Evolutionary conservation across 352 stramenopile species (phyloP), one percentile per base, ranked within the genome.

Genomic region (Vaucheria bursata): DNA sequence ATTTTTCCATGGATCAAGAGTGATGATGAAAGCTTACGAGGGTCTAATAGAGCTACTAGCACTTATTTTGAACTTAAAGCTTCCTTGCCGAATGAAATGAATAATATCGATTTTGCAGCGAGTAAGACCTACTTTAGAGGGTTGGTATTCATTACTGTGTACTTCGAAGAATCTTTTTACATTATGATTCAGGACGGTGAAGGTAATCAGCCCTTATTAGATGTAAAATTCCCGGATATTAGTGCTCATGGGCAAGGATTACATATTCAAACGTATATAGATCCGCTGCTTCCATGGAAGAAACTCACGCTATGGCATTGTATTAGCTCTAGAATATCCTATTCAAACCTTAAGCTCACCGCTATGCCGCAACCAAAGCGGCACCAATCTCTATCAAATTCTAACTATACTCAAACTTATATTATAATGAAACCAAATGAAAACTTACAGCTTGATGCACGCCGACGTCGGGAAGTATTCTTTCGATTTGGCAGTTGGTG

Each of bases 401-500:
- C 86, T 36, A 77, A 34, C 50, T 90, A 89, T 80, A 74, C 88
- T 32, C 86, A 90, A 82, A 90, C 80, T 39, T 90, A 90, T 71
- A 81, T 79, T 29, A 80, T 89, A 32, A 82, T 89, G 33, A 87
- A 88, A 78, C 72, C 81, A 1, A n/a, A n/a, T n/a, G n/a, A n/a
- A n/a, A n/a, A n/a, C n/a, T n/a, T n/a, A n/a, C n/a, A n/a, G n/a
- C n/a, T n/a, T n/a, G n/a, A n/a, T n/a, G n/a, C n/a, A n/a, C n/a
- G n/a, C n/a, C 18, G 72, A 31, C 40, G 49, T 32, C 37, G 32
- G 40, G n/a, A n/a, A n/a, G n/a, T n/a, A n/a, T n/a, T n/a, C n/a
- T n/a, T n/a, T n/a, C 73, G 80, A 37, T 97, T 97, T 79, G 93
- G 93, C 37, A 94, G 89, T 78, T 97, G 93, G 93, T 97, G 92